These are phyloP conservation scores for Dryadomyces quercus-mongolicae DNA, from an alignment of 2,329 filamentous ascomycete species.

Conservation along the genomic window DNA sequence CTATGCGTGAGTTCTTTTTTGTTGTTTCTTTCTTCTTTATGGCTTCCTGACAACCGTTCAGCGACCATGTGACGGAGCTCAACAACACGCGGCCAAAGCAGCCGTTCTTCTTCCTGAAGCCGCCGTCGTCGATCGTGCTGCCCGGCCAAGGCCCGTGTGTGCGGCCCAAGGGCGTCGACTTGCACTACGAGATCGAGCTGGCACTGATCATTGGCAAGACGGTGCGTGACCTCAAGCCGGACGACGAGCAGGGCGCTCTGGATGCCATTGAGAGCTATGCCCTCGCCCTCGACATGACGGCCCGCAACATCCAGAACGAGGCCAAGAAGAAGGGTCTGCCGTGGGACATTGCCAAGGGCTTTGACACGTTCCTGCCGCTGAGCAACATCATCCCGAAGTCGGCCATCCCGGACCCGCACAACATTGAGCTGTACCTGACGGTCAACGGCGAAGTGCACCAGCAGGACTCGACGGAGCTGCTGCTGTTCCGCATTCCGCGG, in stretches of 20 bases:
- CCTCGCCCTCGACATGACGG: slow-evolving; percentile 93
- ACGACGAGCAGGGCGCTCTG: slow-evolving; percentile 64
- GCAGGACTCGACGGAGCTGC: slow-evolving; percentile 79
- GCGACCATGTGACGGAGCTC: slow-evolving; percentile 87
- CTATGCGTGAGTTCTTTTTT: slow-evolving; percentile 61
- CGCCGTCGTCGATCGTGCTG: slow-evolving; percentile 70
- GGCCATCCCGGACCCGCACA: slow-evolving; percentile 74
- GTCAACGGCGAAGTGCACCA: slow-evolving; percentile 74
- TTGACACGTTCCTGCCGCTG: slow-evolving; percentile 92
- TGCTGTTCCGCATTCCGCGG: slow-evolving; percentile 84
- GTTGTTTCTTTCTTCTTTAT: neutral
- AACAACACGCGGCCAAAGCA: slow-evolving; percentile 81
- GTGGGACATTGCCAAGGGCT: slow-evolving; percentile 94
- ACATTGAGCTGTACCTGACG: slow-evolving; percentile 72
- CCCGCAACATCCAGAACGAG: slow-evolving; percentile 87
- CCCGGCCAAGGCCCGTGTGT: slow-evolving; percentile 70
- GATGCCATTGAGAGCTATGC: slow-evolving; percentile 81
- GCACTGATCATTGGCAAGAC: slow-evolving; percentile 78
- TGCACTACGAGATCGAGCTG: slow-evolving; percentile 94
- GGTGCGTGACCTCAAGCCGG: slow-evolving; percentile 60
- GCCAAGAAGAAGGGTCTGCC: slow-evolving; percentile 95
- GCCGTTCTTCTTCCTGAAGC: slow-evolving; percentile 99
- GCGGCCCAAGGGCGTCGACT: slow-evolving; percentile 66
- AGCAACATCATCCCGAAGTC: slow-evolving; percentile 70
- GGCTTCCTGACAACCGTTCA: slow-evolving; percentile 21